These are phyloP conservation scores for Sporothrix brasiliensis DNA, from an alignment of 2,329 filamentous ascomycete species.

Conservation along the genomic window DNA sequence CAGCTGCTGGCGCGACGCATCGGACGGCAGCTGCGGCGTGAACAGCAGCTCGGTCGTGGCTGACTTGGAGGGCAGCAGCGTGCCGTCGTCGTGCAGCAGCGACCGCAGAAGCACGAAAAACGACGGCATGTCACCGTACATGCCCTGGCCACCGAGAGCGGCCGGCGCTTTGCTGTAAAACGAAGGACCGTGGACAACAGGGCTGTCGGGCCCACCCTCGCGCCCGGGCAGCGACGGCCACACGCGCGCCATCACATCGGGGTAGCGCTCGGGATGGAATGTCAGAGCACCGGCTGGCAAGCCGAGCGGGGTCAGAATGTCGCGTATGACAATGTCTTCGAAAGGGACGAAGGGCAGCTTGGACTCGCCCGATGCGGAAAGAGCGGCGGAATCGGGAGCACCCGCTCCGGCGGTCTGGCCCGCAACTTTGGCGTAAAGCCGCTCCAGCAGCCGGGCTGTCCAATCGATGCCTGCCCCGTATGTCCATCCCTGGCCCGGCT, in stretches of 20 bases:
- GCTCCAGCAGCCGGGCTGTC: conserved; percentile 35
- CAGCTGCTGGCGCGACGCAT: conserved; percentile 36
- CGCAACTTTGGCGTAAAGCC: conserved; percentile 22
- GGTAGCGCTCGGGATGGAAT: conserved; percentile 34
- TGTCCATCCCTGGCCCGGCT: conserved; percentile 35
- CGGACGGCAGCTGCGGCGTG: conserved; percentile 47
- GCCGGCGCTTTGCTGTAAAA: conserved; percentile 7
- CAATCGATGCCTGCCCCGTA: conserved; percentile 36
- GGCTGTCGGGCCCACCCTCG: conserved; percentile 29
- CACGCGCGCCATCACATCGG: conserved; percentile 30
- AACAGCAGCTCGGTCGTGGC: conserved; percentile 52
- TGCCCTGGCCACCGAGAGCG: conserved; percentile 44
- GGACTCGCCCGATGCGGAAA: background rate
- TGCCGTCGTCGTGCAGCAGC: conserved; percentile 53
- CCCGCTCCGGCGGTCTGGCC: conserved; percentile 2
- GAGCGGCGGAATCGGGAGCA: background rate
- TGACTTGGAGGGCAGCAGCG: conserved; percentile 45
- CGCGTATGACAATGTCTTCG: conserved; percentile 32
- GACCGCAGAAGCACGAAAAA: conserved; percentile 52
- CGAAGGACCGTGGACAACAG: conserved; percentile 29
- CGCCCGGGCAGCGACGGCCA: conserved; percentile 35
- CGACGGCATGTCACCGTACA: conserved; percentile 44
- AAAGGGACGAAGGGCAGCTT: conserved; percentile 29
- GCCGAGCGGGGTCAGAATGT: conserved; percentile 35
- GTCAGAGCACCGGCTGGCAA: conserved; percentile 33